phyloP scores from a whole-genome alignment of 2,329 filamentous ascomycete species.

The Hypoxylon sp. region DNA sequence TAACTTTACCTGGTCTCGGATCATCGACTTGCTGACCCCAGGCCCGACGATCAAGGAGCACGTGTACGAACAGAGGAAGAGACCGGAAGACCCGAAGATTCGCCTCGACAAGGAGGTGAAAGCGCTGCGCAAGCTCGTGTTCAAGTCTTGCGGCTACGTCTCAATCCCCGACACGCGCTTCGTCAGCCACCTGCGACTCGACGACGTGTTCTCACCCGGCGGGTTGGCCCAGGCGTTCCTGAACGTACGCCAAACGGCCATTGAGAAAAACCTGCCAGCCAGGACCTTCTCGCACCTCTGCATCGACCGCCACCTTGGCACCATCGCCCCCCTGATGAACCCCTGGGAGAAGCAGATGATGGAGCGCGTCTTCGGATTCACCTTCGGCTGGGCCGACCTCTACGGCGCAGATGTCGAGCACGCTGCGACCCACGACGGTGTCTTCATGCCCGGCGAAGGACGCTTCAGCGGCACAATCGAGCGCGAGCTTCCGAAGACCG shows the following conservation, averaged over 20 bases:
- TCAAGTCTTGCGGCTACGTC: slow-evolving; percentile 70
- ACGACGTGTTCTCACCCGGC: no score
- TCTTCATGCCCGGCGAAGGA: slow-evolving; percentile 47
- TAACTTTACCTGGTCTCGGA: slow-evolving; percentile 51
- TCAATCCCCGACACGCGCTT: slow-evolving; percentile 47
- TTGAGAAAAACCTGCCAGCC: neutral
- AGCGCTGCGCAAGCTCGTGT: slow-evolving; percentile 54
- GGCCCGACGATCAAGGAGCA: slow-evolving; percentile 44
- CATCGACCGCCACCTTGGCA: slow-evolving; percentile 48
- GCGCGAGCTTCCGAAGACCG: neutral
- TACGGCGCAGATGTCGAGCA: slow-evolving; percentile 46
- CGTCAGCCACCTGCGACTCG: slow-evolving; percentile 29
- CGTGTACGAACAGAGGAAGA: slow-evolving; percentile 2
- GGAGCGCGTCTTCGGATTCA: slow-evolving; percentile 46
- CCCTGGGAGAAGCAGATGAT: slow-evolving; percentile 45
- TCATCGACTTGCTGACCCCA: slow-evolving; percentile 54
- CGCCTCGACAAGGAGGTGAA: slow-evolving; percentile 23
- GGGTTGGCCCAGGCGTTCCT: no score
- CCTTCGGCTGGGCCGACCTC: slow-evolving; percentile 48
- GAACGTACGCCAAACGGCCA: no score
- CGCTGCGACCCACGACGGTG: slow-evolving; percentile 49
- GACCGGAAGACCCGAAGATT: neutral
- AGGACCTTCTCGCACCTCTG: slow-evolving; percentile 48
- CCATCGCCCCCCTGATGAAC: slow-evolving; percentile 45
- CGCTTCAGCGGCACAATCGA: slow-evolving; percentile 51